Conservation (phyloP, 805 yeast species). For the Starmerella stellata region DNA sequence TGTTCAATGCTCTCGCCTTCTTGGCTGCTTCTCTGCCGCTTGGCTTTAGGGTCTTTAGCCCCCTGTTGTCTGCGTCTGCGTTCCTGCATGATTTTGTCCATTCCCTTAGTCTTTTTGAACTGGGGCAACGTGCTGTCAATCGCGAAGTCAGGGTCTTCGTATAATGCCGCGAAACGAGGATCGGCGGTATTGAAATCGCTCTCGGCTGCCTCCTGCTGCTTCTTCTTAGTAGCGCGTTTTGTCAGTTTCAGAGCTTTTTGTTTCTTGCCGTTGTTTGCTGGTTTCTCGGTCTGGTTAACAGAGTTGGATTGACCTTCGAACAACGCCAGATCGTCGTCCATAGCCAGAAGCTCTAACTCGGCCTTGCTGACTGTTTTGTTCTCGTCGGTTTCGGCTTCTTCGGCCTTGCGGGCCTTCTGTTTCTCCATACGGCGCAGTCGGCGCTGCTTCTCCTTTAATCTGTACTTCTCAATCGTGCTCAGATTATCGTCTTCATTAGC, state of each 20-base stretch:
- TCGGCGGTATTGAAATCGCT: conserved; percentile 53
- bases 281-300: conserved; percentile 27
- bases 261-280: conserved; percentile 30
- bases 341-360: conserved; percentile 54
- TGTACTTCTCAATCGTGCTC: conserved; percentile 59
- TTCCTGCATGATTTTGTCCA: conserved; percentile 66
- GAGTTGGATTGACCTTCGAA: conserved; percentile 38
- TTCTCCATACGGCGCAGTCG: conserved; percentile 67
- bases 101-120: conserved; percentile 69
- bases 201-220: conserved; percentile 31
- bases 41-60: background rate
- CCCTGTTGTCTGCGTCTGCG: conserved; percentile 26
- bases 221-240: conserved; percentile 27
- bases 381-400: conserved; percentile 27
- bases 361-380: conserved; percentile 35
- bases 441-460: conserved; percentile 83
- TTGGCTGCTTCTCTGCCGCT: background rate
- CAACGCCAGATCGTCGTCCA: conserved; percentile 60
- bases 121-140: conserved; percentile 89
- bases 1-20: conserved; percentile 1
- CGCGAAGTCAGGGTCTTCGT: conserved; percentile 75
- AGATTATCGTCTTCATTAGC: conserved; percentile 34
- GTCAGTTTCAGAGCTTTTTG: conserved; percentile 27
- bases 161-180: conserved; percentile 68
- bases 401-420: conserved; percentile 40